Evolutionary conservation across 169 alveolate genomes (phyloP).

Genomic region (Plasmodium fragile): DNA sequence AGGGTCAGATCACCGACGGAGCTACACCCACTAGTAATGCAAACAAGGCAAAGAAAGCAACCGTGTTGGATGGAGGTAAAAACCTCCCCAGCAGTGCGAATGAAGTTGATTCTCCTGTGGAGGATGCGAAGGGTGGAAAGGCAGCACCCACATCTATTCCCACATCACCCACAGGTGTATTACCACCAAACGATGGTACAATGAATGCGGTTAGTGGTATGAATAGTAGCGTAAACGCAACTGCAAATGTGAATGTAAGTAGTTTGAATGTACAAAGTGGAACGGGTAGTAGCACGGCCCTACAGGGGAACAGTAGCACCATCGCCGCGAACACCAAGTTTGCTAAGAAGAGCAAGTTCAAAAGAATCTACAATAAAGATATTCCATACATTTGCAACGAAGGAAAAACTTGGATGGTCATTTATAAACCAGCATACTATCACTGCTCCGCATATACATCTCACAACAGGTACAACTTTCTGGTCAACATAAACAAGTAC

Average conservation of each 20-base stretch:
- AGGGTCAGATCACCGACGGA: not conserved
- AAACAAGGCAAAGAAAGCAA: not conserved
- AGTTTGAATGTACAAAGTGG: not conserved
- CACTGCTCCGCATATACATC: conserved; percentile 83
- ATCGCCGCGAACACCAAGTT: not conserved
- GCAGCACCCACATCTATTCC: not conserved
- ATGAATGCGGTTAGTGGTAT: not conserved
- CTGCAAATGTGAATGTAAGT: too few species aligned
- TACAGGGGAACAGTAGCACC: not conserved
- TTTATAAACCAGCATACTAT: conserved; percentile 84
- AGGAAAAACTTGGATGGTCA: conserved; percentile 82
- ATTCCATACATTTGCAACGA: conserved; percentile 82
- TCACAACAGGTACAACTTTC: conserved; percentile 48
- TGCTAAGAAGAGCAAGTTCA: conserved; percentile 23
- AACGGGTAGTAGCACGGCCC: not conserved
- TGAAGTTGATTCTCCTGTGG: not conserved
- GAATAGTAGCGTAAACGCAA: not conserved
- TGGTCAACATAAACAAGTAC: conserved; percentile 51
- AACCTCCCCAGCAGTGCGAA: not conserved
- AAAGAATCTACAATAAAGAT: conserved; percentile 75
- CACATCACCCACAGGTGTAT: not conserved
- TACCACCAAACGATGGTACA: not conserved
- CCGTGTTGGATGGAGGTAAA: not conserved
- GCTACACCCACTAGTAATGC: not conserved
- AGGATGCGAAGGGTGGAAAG: not conserved